Evolutionary conservation across 805 yeast species (phyloP).

Genomic region (Candida caryicola): DNA sequence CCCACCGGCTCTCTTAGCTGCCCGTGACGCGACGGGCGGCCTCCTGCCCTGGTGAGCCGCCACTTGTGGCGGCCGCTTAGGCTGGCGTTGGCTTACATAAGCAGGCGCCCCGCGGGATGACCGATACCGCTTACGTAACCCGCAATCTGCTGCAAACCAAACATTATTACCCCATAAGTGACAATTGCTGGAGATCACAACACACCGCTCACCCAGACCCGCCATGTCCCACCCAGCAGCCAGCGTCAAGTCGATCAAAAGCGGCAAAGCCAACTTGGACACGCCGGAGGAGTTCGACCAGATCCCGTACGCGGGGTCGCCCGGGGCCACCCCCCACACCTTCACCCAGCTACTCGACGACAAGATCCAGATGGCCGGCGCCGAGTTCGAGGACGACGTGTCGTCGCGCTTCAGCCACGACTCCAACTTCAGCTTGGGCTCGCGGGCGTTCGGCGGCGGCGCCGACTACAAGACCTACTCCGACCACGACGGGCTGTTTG

Average conservation of each 20-base stretch:
- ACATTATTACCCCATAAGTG: background rate
- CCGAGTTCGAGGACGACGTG: constrained; percentile 14
- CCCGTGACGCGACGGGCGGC: no score
- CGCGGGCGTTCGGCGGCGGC: background rate
- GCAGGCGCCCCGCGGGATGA: background rate
- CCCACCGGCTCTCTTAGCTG: no score
- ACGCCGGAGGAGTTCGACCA: constrained; percentile 23
- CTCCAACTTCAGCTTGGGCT: constrained; percentile 13
- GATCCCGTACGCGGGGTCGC: constrained; percentile 7
- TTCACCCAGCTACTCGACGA: background rate
- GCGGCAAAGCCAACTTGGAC: constrained; percentile 32
- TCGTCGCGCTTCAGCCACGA: constrained; percentile 14
- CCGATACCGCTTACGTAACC: background rate
- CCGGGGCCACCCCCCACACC: background rate
- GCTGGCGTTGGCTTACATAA: no score
- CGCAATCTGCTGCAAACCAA: constrained; percentile 1
- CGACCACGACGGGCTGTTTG: background rate
- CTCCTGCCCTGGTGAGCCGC: no score
- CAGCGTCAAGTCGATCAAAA: constrained; percentile 36
- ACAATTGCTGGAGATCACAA: background rate
- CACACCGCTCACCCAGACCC: background rate
- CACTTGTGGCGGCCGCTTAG: no score
- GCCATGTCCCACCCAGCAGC: constrained; percentile 44
- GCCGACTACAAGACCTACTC: background rate
- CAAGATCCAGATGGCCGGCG: constrained; percentile 1